Base-by-base conservation (phyloP, 1,284 basidiomycete genomes). In the Leccinum subrobustum region DNA sequence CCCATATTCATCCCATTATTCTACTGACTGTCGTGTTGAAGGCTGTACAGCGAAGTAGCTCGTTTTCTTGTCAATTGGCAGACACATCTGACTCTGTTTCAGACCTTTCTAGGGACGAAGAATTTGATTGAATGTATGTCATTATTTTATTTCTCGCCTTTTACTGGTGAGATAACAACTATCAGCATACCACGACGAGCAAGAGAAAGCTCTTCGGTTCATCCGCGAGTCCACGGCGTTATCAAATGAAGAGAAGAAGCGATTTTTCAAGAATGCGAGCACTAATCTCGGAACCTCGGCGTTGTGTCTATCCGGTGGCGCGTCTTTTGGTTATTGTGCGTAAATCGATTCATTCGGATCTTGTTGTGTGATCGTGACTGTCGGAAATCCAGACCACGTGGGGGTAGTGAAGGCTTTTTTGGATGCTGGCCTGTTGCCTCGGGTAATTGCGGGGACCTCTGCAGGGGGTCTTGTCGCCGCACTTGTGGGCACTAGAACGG, bases 351-450 rank as follows among this genome's bases (percentile, higher is more conserved):
- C 8, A 4, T 18, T 25, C 23, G 25, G 11, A 52, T 58, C 14
- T 31, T 9, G 20, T 11, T 35, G 31, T 31, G 6, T 65, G 35
- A 77, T 58, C 18, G 8, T 64, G 39, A 76, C 58, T n/a, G 1
- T 18, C 52, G n/a, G 54, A 25, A 54, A 58, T 67, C 39, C 61
- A 92, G 89, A 93, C 73, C 94, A 96, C 74, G 86, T 93, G 68
- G 96, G 96, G 12, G 93, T 99, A 8, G 87, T 96, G 33, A 91
- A 91, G 66, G 96, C 96, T 0, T 90, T 99, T 70, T 78, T 99
- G 4, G 94, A 99, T 70, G 87, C 91, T 2, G 84, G 88, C 35
- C 79, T 98, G 3, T 79, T 99, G 7, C 97, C 97, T 29, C 86
- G 92, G 35, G 94, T 98, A 8, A 86, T 98, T 61, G 87, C 90